These are phyloP conservation scores for Aechmea fasciata DNA, from an alignment of 176 grass and related monocot species.

Conservation along the genomic window DNA sequence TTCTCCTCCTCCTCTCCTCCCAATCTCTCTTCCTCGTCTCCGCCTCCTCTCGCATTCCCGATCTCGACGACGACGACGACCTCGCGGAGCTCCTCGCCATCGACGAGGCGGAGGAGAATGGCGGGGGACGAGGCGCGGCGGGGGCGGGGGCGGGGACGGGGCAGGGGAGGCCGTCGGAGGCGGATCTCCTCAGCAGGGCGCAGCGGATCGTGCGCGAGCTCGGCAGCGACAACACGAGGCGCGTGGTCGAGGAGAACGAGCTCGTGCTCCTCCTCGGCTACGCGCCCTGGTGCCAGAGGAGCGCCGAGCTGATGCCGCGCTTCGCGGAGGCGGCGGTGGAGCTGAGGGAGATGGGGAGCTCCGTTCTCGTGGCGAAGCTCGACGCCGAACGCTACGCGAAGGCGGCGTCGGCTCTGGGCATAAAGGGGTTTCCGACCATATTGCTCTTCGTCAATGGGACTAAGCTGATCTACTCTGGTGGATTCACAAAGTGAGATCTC, in stretches of 20 bases:
- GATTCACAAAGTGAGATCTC: conserved; percentile 68
- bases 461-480: conserved; percentile 49
- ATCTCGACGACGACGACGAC: conserved; percentile 55
- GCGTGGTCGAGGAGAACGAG: conserved; percentile 46
- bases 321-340: conserved; percentile 78
- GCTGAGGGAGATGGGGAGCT: conserved; percentile 68
- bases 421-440: conserved; percentile 81
- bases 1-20: conserved; percentile 21
- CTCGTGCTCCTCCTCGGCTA: conserved; percentile 76
- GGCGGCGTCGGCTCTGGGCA: conserved; percentile 50
- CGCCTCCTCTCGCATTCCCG: conserved; percentile 23
- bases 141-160: background rate
- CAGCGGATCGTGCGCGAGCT: conserved; percentile 85
- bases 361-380: conserved; percentile 70
- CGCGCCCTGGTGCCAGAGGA: conserved; percentile 83
- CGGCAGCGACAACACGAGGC: conserved; percentile 69
- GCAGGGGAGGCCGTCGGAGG: conserved; percentile 16
- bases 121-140: background rate
- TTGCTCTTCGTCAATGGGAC: conserved; percentile 82
- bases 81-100: conserved; percentile 72
- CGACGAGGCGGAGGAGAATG: conserved; percentile 54
- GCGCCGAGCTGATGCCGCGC: conserved; percentile 82
- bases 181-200: conserved; percentile 51
- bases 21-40: conserved; percentile 16
- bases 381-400: conserved; percentile 80